Base-by-base conservation (phyloP, 805 yeast genomes). In the Wickerhamomyces chambardii region DNA sequence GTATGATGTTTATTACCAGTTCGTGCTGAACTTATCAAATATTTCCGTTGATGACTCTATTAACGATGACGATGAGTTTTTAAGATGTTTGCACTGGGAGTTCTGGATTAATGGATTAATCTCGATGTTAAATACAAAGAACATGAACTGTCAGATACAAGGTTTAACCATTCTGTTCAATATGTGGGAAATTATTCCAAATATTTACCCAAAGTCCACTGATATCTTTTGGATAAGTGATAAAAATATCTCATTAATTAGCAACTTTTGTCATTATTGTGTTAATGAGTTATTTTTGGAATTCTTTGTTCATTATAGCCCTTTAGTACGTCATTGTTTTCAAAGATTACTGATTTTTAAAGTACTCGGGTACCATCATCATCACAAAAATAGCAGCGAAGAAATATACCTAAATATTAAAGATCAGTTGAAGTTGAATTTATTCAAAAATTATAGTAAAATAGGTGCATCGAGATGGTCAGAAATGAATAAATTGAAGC, bases 221-320 rank as follows among this genome's bases (percentile, higher is more conserved):
- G n/a, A n/a, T n/a, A n/a, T n/a, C n/a, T 40, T 38, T 15, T 75
- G 82, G 82, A 41, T 66, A 5, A 39, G 39, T 3, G 49, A 63
- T 38, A 41, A 48, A 5, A 55, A 53, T 25, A 65, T 63, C 38
- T 59, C 75, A 29, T 50, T 69, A 32, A 64, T 75, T 39, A 60
- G 64, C 46, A 70, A 70, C 45, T 56, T 77, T 35, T 59, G 74
- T 5, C 48, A 56, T 15, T 81, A 81, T 78, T 51, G 84, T 25
- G 56, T 80, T 7, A 51, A 60, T 4, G 44, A 50, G 1, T 58
- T 62, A 25, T 84, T 89, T 80, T 56, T 56, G 25, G 59, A 64
- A 32, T 72, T 70, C 40, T 75, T 85, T 47, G 70, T 78, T 28
- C 94, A 86, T 55, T 86, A 94, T 85, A 72, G 77, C 47, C 87